phyloP scores from a whole-genome alignment of 169 alveolate species.

The Pseudocohnilembus persalinus region DNA sequence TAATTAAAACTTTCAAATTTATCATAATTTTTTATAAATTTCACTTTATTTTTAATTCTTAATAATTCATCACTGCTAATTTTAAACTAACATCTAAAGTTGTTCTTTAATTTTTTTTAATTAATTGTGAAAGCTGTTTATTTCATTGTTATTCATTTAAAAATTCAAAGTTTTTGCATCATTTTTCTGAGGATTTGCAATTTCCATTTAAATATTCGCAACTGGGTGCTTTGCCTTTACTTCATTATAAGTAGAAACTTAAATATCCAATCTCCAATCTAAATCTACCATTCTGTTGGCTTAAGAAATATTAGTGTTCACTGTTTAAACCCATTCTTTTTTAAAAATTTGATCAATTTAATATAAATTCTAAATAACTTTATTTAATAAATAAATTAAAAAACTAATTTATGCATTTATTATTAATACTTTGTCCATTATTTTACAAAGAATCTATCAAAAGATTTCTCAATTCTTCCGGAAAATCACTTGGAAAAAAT shows the following conservation, averaged over 20 bases:
- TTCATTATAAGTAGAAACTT: not conserved
- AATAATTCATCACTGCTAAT: not conserved
- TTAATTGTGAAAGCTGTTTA: not conserved
- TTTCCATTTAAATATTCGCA: not conserved
- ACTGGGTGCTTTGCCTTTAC: not conserved
- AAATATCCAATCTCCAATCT: not conserved
- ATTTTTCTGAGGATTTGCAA: not conserved
- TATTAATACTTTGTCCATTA: not conserved
- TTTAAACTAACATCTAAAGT: not conserved
- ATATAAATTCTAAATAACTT: not conserved
- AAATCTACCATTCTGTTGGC: not conserved
- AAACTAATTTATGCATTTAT: no score
- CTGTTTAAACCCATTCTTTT: not conserved
- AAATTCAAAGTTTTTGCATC: not conserved
- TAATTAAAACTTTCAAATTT: no score
- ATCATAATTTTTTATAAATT: no score
- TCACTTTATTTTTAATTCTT: not conserved
- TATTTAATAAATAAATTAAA: no score
- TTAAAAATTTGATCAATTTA: no score
- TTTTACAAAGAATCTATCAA: not conserved
- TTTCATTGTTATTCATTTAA: not conserved
- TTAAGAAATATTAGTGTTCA: no score
- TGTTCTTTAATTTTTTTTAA: not conserved
- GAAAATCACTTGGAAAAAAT: not conserved
- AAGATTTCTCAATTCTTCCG: not conserved